Percentiles rank a stretch among this genome's conserved stretches.
These are phyloP conservation scores for Pugionium cornutum DNA, from an alignment of 345 rosid species.

Conservation along the genomic window DNA sequence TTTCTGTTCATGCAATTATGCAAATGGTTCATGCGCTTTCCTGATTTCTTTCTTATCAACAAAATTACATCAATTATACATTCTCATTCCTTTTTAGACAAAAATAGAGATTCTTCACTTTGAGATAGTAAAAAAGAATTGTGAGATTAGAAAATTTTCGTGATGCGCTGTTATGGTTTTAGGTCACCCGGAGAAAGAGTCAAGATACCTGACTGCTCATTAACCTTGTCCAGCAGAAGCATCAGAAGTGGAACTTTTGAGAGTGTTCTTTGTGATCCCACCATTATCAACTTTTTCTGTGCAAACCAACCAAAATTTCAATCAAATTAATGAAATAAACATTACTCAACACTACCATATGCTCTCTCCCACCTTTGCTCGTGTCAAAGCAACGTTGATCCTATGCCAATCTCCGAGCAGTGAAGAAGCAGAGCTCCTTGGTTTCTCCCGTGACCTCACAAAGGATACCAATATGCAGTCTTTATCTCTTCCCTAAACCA, in stretches of 20 bases:
- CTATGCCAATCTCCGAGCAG: constrained; percentile 97
- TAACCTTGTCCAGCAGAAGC: constrained; percentile 75
- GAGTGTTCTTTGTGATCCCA: constrained; percentile 77
- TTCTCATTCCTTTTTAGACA: constrained; percentile 8
- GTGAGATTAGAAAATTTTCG: not conserved
- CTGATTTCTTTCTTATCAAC: constrained; percentile 10
- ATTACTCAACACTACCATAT: constrained; percentile 16
- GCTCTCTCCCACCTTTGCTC: constrained; percentile 69
- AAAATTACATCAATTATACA: constrained; percentile 3
- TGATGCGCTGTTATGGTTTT: constrained; percentile 18
- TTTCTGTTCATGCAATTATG: too few relatives aligned
- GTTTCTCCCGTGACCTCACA: constrained; percentile 73
- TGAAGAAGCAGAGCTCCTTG: constrained; percentile 58
- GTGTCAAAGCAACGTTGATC: constrained; percentile 89
- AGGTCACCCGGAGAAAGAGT: constrained; percentile 38
- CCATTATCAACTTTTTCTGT: constrained; percentile 92
- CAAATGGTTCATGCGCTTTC: not conserved
- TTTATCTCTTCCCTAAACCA: constrained; percentile 84
- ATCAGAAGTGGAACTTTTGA: constrained; percentile 77
- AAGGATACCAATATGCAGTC: constrained; percentile 90
- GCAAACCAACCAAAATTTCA: constrained; percentile 11
- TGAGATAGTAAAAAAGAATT: not conserved
- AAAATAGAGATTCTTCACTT: not conserved
- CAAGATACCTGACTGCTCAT: constrained; percentile 66
- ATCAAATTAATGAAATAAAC: not conserved